phyloP scores from a whole-genome alignment of 2,329 filamentous ascomycete species.

The Aspergillus quadricinctus region DNA sequence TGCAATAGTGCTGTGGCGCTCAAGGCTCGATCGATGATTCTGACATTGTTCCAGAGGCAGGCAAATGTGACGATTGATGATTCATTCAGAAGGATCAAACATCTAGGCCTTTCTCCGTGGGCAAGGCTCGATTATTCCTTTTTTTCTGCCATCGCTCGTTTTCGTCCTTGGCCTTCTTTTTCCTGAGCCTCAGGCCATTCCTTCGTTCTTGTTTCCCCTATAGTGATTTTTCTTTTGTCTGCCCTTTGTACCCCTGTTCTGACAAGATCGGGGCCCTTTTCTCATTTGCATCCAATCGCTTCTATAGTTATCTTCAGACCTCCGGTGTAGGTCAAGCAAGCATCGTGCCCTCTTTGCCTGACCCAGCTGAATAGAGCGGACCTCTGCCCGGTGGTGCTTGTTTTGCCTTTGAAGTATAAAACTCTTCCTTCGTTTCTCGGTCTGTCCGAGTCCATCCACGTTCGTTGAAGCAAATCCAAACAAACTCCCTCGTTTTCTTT shows the following conservation, averaged over 20 bases:
- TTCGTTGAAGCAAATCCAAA: not conserved
- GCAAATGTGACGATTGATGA: not conserved
- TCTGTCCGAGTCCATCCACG: not conserved
- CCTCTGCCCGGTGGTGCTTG: not conserved
- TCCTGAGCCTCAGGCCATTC: not conserved
- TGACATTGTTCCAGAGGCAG: not conserved
- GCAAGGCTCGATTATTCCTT: not conserved
- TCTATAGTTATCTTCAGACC: not conserved
- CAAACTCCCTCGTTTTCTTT: conserved; percentile 1
- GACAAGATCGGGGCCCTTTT: not conserved
- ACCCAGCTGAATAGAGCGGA: not conserved
- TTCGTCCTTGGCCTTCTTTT: not conserved
- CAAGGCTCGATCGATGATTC: not conserved
- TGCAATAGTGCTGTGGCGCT: not conserved
- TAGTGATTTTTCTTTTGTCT: not conserved
- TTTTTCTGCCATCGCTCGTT: not conserved
- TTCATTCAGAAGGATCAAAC: not conserved
- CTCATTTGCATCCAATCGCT: not conserved
- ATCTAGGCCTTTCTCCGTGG: not conserved
- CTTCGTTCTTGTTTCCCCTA: not conserved
- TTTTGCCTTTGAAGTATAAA: conserved; percentile 2
- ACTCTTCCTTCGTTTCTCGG: not conserved
- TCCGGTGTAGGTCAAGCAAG: not conserved
- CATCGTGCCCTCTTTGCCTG: not conserved
- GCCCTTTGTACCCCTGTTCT: not conserved